phyloP scores from a whole-genome alignment of 768 basidiomycete species.

The Leccinum barrowsii region DNA sequence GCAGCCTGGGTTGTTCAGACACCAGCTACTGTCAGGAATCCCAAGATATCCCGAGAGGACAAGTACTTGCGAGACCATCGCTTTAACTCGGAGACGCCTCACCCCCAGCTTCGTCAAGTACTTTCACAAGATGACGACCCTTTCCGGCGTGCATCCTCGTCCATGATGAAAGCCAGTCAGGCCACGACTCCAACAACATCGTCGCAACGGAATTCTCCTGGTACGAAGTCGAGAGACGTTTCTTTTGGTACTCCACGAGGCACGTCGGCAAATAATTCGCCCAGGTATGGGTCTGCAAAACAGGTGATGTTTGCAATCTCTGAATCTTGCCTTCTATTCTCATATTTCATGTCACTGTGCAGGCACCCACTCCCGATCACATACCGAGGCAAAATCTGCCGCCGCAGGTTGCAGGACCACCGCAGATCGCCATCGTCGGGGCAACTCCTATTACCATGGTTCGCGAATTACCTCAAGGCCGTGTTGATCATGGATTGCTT shows the following conservation, averaged over 20 bases:
- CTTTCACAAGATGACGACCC: slow-evolving; percentile 29
- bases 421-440: slow-evolving; percentile 31
- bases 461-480: slow-evolving; percentile 23
- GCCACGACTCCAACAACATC: slow-evolving; percentile 17
- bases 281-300: slow-evolving; percentile 19
- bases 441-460: slow-evolving; percentile 23
- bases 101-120: slow-evolving; percentile 30
- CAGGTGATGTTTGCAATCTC: slow-evolving; percentile 18
- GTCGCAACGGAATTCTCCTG: slow-evolving; percentile 27
- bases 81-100: slow-evolving; percentile 18
- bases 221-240: slow-evolving; percentile 15
- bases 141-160: slow-evolving; percentile 23
- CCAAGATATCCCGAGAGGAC: slow-evolving; percentile 25
- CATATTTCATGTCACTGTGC: background rate
- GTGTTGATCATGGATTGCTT: slow-evolving; percentile 24
- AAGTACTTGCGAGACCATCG: slow-evolving; percentile 27
- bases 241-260: slow-evolving; percentile 21
- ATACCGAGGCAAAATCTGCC: slow-evolving; percentile 8
- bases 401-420: slow-evolving; percentile 15
- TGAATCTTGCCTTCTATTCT: slow-evolving; percentile 2
- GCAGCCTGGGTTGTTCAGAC: slow-evolving; percentile 34
- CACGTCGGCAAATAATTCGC: slow-evolving; percentile 21
- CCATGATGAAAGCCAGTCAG: slow-evolving; percentile 28
- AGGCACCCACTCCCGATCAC: slow-evolving; percentile 25
- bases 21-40: slow-evolving; percentile 17